These are phyloP conservation scores for Sarocladium kiliense DNA, from an alignment of 2,329 filamentous ascomycete genomes.

Conservation along the genomic window DNA sequence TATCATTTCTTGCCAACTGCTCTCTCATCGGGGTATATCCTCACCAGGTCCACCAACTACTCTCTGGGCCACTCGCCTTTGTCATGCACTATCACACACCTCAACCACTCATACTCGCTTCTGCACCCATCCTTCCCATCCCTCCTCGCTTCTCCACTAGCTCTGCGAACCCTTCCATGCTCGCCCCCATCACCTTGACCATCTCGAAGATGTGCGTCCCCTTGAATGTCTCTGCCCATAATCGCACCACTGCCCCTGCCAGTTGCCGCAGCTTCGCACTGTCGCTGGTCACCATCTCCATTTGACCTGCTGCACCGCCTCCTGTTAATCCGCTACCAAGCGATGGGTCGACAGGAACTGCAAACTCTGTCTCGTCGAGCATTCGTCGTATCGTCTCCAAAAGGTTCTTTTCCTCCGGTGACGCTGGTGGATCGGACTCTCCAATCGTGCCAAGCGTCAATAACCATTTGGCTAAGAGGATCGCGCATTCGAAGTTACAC, in stretches of 20 bases:
- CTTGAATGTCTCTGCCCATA: constrained; percentile 60
- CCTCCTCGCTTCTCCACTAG: constrained; percentile 41
- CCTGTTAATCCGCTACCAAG: constrained; percentile 30
- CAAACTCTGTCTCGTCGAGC: constrained; percentile 59
- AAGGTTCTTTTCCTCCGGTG: constrained; percentile 48
- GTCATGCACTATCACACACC: not conserved
- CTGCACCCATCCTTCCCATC: not conserved
- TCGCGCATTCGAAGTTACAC: constrained; percentile 57
- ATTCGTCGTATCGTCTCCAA: constrained; percentile 53
- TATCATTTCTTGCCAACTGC: not conserved
- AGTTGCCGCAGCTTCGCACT: constrained; percentile 48
- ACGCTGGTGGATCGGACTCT: constrained; percentile 42
- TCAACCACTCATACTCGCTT: not conserved
- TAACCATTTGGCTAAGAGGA: constrained; percentile 57
- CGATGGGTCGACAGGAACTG: constrained; percentile 53
- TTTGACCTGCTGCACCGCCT: constrained; percentile 24
- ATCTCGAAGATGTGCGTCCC: constrained; percentile 57
- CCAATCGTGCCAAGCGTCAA: constrained; percentile 49
- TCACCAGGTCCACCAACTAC: not conserved
- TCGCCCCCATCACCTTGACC: constrained; percentile 51
- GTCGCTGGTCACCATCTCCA: constrained; percentile 42
- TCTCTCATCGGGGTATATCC: constrained; percentile 5
- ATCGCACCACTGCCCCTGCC: constrained; percentile 50
- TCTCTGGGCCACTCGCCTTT: not conserved
- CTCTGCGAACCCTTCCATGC: constrained; percentile 52